Conservation (phyloP, 768 basidiomycete species). For the Suillus ampliporus region DNA sequence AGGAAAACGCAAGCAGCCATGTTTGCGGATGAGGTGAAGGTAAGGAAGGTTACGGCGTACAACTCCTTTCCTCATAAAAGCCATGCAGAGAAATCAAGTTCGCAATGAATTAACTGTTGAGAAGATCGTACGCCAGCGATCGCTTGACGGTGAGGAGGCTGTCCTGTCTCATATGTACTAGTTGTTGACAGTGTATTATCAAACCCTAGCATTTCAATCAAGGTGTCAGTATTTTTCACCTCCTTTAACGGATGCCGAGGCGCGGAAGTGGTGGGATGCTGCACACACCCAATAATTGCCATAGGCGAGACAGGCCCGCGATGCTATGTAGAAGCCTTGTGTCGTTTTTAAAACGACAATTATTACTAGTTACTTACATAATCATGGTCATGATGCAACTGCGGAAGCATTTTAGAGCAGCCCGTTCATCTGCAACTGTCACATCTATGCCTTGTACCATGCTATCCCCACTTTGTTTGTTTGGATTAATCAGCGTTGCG, state of each 20-base stretch:
- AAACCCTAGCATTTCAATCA: slow-evolving; percentile 67
- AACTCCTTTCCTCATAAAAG: slow-evolving; percentile 5
- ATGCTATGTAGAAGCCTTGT: slow-evolving; percentile 1
- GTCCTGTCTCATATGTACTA: slow-evolving; percentile 16
- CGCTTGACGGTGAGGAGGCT: slow-evolving; percentile 64
- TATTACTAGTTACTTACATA: slow-evolving; percentile 3
- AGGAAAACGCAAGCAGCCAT: slow-evolving; percentile 60
- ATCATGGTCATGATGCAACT: slow-evolving; percentile 28
- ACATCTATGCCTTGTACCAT: slow-evolving; percentile 21
- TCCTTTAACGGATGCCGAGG: slow-evolving; percentile 61
- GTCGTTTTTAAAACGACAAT: background rate
- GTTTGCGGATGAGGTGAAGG: slow-evolving; percentile 76
- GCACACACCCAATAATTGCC: slow-evolving; percentile 40
- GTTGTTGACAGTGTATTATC: slow-evolving; percentile 20
- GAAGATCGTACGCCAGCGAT: slow-evolving; percentile 69
- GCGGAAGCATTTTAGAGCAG: slow-evolving; percentile 10
- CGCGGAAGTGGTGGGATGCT: slow-evolving; percentile 59
- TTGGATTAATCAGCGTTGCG: slow-evolving; percentile 21
- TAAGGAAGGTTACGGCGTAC: slow-evolving; percentile 37
- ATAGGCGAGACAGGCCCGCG: slow-evolving; percentile 25
- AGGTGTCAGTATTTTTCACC: slow-evolving; percentile 83
- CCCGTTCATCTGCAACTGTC: slow-evolving; percentile 16
- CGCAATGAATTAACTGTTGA: slow-evolving; percentile 78
- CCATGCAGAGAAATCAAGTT: slow-evolving; percentile 67
- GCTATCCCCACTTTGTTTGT: slow-evolving; percentile 23